Evolutionary conservation across 208 protist species (phyloP).

Genomic region (Hexamita inflata): DNA sequence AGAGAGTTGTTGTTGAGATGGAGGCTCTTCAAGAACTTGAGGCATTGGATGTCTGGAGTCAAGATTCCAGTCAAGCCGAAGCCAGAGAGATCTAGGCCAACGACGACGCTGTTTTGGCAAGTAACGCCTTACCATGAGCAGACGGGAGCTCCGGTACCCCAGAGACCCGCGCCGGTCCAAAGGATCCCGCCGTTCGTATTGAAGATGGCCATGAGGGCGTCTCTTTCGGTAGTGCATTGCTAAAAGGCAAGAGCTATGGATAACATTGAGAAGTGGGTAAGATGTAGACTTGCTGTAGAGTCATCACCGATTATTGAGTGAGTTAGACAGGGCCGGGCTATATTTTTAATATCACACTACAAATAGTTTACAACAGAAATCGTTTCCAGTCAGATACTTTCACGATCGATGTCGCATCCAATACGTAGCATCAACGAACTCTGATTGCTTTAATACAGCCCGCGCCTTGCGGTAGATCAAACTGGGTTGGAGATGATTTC

Average conservation of each 20-base stretch:
- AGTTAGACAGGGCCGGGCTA: too few relatives aligned
- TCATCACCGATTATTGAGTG: too few relatives aligned
- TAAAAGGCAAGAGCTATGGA: neutral
- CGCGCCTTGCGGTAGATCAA: too few relatives aligned
- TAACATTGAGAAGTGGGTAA: too few relatives aligned
- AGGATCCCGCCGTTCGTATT: neutral
- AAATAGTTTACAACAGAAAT: too few relatives aligned
- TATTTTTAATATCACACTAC: too few relatives aligned
- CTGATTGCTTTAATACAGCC: too few relatives aligned
- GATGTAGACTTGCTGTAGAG: too few relatives aligned
- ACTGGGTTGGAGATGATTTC: too few relatives aligned
- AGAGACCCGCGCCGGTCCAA: neutral
- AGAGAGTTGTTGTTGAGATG: neutral
- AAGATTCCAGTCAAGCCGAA: constrained; percentile 2
- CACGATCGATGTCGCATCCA: too few relatives aligned
- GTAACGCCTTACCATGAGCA: constrained; percentile 8
- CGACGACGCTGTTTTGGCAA: neutral
- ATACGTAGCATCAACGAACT: too few relatives aligned
- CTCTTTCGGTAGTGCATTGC: neutral
- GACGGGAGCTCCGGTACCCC: neutral
- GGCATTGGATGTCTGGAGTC: neutral
- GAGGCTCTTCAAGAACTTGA: constrained; percentile 12
- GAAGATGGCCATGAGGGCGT: neutral
- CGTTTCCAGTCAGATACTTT: too few relatives aligned
- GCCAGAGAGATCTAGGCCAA: neutral